Evolutionary conservation across 2,329 filamentous ascomycete species (phyloP), one percentile per base, ranked within the genome.

Genomic region (Calonectria leucothoes): DNA sequence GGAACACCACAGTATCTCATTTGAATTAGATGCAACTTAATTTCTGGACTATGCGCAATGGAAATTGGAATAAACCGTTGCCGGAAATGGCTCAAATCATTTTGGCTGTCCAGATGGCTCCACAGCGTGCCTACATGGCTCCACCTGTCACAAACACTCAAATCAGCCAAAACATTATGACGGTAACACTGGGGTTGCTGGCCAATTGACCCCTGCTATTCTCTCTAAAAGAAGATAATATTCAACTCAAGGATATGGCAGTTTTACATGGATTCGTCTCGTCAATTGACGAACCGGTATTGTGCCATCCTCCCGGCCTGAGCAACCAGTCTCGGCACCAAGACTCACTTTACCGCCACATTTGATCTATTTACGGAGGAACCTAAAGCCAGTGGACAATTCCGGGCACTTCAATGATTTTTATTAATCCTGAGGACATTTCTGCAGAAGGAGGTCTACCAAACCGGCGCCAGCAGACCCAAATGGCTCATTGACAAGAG

Each of bases 321-420:
- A 17, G 59, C 45, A 6, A 7, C 37, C 4, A n/a, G 17, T n/a
- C 12, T 37, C 3, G 14, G 5, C 3, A 23, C 11, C 3, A 20
- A 52, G 12, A 45, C 29, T 31, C 37, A 33, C 2, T 64, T 64
- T 64, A 14, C 59, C 5, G 11, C 23, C 17, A 33, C 8, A 3
- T 48, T 31, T 12, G 15, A 73, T 3, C 23, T 65, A 1, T 51
- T 65, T n/a, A 8, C 42, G 25, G 17, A 52, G 2, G 23, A 70
- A 52, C 0, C 45, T 20, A 29, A 49, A 71, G 78, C 0, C 65
- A 81, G 25, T 82, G 79, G 79, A 78, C 80, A 4, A 73, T 80
- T n/a, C 77, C 79, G 11, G 81, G 81, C 17, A 10, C 81, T 4
- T 77, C 81, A 0, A 73, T 82, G n/a, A 80, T 77, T 0, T 75